A percentile compares a stretch with the other conserved stretches of the same genome.
These are phyloP conservation scores for Cryptococcus sp. DNA, from an alignment of 1,284 basidiomycete genomes.

Conservation along the genomic window DNA sequence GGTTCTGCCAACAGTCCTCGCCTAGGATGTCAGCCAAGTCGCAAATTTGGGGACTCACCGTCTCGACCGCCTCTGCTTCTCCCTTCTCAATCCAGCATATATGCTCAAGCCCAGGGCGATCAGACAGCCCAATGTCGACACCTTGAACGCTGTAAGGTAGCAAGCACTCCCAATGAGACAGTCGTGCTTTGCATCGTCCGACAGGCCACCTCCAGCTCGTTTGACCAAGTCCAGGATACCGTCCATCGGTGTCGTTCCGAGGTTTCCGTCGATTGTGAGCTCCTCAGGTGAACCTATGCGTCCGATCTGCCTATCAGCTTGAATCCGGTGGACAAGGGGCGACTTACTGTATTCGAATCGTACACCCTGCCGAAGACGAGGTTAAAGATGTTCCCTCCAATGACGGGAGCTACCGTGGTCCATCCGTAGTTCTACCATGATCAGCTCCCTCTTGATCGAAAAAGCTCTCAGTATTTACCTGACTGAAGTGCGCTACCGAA, in stretches of 20 bases:
- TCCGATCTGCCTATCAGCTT: constrained; percentile 6
- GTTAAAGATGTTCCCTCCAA: constrained; percentile 80
- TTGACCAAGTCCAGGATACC: not conserved
- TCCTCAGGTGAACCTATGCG: not conserved
- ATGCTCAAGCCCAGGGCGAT: constrained; percentile 37
- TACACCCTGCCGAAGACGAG: constrained; percentile 73
- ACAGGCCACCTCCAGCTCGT: constrained; percentile 1
- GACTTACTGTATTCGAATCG: constrained; percentile 58
- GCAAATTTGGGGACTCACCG: not conserved
- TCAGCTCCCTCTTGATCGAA: constrained; percentile 41
- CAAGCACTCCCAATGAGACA: constrained; percentile 36
- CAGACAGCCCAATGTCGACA: constrained; percentile 31
- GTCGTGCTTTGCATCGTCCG: constrained; percentile 11
- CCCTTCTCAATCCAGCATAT: constrained; percentile 33
- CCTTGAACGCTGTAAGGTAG: constrained; percentile 41
- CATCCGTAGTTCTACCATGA: constrained; percentile 78
- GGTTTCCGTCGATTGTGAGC: not conserved
- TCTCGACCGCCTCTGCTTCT: constrained; percentile 18
- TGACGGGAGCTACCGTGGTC: constrained; percentile 65
- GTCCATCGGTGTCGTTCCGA: not conserved
- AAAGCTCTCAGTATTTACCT: constrained; percentile 7
- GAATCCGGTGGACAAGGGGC: not conserved
- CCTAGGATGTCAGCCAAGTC: too few species aligned
- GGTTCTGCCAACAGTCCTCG: not conserved
- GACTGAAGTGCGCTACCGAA: constrained; percentile 11